phyloP scores from a whole-genome alignment of 495 filamentous ascomycete genomes.

The Astrocystis sublimbata region DNA sequence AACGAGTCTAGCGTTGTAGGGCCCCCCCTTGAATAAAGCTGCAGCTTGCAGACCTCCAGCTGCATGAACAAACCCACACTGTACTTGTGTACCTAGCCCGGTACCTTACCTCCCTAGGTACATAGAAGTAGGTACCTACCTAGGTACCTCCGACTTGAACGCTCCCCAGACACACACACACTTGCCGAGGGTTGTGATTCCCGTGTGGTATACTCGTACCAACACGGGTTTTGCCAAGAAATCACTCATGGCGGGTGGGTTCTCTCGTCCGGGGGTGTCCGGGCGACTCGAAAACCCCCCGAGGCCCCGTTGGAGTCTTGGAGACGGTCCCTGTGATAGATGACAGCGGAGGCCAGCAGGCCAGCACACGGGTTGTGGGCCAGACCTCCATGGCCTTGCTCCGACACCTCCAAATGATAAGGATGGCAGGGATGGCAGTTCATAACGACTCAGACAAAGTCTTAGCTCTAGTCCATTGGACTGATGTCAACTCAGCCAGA shows the following conservation, averaged over 20 bases:
- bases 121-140: too few species aligned
- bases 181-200: too few species aligned
- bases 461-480: neutral
- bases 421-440: neutral
- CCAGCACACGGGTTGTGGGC: too few species aligned
- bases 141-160: too few species aligned
- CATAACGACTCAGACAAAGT: too few species aligned
- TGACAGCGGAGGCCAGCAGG: neutral
- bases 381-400: neutral
- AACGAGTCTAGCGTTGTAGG: neutral
- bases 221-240: neutral
- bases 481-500: too few species aligned
- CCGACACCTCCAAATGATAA: slow-evolving; percentile 2
- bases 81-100: neutral
- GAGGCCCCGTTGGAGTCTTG: too few species aligned
- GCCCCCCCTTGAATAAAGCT: neutral
- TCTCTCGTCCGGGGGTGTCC: neutral
- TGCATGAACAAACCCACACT: neutral
- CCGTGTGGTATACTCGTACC: too few species aligned
- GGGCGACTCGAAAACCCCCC: neutral
- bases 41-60: neutral
- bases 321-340: too few species aligned
- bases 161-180: too few species aligned
- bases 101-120: too few species aligned
- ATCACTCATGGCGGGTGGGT: neutral